These are phyloP conservation scores for Eucalyptus cloeziana DNA, from an alignment of 345 rosid genomes.

Conservation along the genomic window DNA sequence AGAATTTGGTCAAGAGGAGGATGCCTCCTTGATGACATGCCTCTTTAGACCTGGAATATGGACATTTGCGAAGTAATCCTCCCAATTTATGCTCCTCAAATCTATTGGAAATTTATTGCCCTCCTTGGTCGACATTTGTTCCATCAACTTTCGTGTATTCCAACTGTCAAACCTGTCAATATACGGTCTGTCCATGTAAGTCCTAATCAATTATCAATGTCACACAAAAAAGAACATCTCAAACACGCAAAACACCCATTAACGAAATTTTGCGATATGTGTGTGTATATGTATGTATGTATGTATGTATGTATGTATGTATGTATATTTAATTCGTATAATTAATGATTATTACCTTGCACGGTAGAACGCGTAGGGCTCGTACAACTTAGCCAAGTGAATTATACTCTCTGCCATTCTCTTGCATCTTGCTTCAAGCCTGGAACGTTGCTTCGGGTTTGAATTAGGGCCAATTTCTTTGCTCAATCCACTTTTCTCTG, in stretches of 20 bases:
- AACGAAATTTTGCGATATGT: too few relatives aligned
- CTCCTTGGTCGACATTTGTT: not conserved
- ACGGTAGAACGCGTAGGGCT: not conserved
- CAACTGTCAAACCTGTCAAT: not conserved
- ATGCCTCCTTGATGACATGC: too few relatives aligned
- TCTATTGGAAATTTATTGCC: too few relatives aligned
- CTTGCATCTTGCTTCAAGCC: not conserved
- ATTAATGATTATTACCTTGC: not conserved
- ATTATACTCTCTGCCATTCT: not conserved
- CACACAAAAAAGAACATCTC: not conserved
- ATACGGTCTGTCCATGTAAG: too few relatives aligned
- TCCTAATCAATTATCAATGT: not conserved
- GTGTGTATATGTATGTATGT: too few relatives aligned
- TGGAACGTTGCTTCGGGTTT: not conserved
- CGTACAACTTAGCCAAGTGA: not conserved
- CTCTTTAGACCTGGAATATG: too few relatives aligned
- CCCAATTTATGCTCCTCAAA: too few relatives aligned
- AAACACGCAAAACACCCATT: not conserved
- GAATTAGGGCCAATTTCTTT: not conserved
- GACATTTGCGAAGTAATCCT: too few relatives aligned
- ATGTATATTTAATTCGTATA: not conserved
- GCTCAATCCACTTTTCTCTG: not conserved
- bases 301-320: rapidly evolving
- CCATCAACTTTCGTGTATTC: not conserved
- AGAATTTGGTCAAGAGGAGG: too few relatives aligned